phyloP scores from a whole-genome alignment of 2,329 filamentous ascomycete species.

The Dothidotthia symphoricarpi region DNA sequence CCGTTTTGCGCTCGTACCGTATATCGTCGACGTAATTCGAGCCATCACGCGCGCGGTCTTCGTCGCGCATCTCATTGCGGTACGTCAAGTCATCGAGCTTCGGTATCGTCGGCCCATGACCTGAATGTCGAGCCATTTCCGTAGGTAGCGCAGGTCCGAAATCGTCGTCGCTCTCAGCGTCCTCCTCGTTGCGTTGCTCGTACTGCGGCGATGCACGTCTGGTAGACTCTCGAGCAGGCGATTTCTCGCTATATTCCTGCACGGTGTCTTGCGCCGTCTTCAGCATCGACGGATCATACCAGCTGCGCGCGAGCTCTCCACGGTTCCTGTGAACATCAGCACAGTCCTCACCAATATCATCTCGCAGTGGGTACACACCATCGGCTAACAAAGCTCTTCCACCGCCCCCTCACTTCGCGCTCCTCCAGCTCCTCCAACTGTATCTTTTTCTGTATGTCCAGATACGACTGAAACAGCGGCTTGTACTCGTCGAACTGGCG shows the following conservation, averaged over 20 bases:
- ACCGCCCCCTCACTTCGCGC: slow-evolving; percentile 75
- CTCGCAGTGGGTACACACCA: slow-evolving; percentile 61
- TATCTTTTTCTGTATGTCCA: slow-evolving; percentile 82
- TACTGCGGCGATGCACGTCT: slow-evolving; percentile 26
- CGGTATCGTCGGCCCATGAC: slow-evolving; percentile 63
- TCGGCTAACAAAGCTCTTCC: slow-evolving; percentile 89
- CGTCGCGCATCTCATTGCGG: slow-evolving; percentile 57
- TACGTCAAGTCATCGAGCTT: slow-evolving; percentile 70
- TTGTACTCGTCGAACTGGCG: slow-evolving; percentile 65
- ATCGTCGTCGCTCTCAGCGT: slow-evolving; percentile 43
- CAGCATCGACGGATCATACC: slow-evolving; percentile 83
- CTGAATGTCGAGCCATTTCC: slow-evolving; percentile 25
- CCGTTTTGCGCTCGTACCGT: slow-evolving; percentile 60
- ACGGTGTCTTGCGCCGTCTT: slow-evolving; percentile 48
- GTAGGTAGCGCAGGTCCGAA: slow-evolving; percentile 53
- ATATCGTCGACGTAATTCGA: slow-evolving; percentile 52
- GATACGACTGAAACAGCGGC: slow-evolving; percentile 76
- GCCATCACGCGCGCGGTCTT: slow-evolving; percentile 53
- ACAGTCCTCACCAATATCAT: too few relatives aligned
- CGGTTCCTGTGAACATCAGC: slow-evolving; percentile 69
- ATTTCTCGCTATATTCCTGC: slow-evolving; percentile 15
- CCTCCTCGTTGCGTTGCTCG: slow-evolving; percentile 8
- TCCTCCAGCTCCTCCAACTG: slow-evolving; percentile 67
- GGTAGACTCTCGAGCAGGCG: slow-evolving; percentile 9
- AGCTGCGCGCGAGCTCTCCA: slow-evolving; percentile 80